These are phyloP conservation scores for Hanseniaspora pseudoguilliermondii DNA, from an alignment of 805 yeast genomes.

Conservation along the genomic window DNA sequence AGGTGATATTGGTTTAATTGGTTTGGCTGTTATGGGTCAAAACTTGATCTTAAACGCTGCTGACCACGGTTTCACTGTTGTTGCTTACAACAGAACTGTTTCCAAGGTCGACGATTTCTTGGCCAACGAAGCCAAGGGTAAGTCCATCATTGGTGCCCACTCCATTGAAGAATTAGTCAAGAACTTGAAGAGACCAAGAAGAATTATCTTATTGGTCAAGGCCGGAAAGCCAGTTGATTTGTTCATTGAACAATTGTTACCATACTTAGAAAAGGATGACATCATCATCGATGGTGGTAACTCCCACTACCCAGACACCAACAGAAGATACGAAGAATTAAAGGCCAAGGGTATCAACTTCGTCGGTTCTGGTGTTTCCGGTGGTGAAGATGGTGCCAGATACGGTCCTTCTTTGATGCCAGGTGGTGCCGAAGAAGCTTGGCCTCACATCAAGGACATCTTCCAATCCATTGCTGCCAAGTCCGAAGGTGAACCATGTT, in stretches of 20 bases:
- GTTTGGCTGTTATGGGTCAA: slow-evolving; percentile 99
- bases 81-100: slow-evolving; percentile 96
- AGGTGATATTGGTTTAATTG: slow-evolving; percentile 97
- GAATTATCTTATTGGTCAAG: slow-evolving; percentile 85
- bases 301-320: slow-evolving; percentile 97
- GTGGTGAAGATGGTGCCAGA: slow-evolving; percentile 99
- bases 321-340: slow-evolving; percentile 89
- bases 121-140: slow-evolving; percentile 92
- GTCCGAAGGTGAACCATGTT: slow-evolving; percentile 97
- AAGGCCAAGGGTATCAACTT: slow-evolving; percentile 75
- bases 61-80: slow-evolving; percentile 96
- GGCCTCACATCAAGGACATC: slow-evolving; percentile 96
- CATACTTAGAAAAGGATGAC: slow-evolving; percentile 89
- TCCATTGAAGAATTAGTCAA: slow-evolving; percentile 78
- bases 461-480: slow-evolving; percentile 95
- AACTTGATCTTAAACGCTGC: slow-evolving; percentile 95
- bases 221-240: slow-evolving; percentile 93
- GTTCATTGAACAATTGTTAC: slow-evolving; percentile 76
- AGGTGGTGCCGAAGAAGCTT: slow-evolving; percentile 95
- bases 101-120: slow-evolving; percentile 90
- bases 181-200: slow-evolving; percentile 92
- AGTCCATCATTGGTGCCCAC: slow-evolving; percentile 88
- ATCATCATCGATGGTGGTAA: slow-evolving; percentile 99
- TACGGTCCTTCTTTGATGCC: slow-evolving; percentile 99
- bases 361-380: slow-evolving; percentile 99